Percentiles rank a stretch among this genome's conserved stretches.
These are phyloP conservation scores for Moelleriella libera DNA, from an alignment of 2,329 filamentous ascomycete genomes.

Conservation along the genomic window DNA sequence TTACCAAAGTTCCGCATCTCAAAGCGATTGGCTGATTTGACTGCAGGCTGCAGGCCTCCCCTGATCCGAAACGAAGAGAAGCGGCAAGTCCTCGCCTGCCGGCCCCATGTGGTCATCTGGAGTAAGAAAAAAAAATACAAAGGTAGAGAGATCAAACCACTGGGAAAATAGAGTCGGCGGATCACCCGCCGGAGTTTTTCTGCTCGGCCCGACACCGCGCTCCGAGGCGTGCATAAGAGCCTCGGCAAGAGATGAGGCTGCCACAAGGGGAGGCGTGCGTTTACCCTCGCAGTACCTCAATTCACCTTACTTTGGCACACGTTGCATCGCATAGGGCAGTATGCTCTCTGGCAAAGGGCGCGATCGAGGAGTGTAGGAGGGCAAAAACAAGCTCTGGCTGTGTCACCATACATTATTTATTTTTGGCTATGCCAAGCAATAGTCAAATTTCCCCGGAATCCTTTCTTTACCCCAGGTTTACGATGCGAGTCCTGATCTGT, in stretches of 20 bases:
- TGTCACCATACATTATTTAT: not conserved
- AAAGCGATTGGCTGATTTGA: not conserved
- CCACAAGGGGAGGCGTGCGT: not conserved
- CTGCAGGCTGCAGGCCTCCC: not conserved
- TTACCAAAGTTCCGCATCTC: not conserved
- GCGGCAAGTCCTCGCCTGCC: not conserved
- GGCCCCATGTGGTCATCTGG: not conserved
- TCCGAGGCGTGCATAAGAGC: not conserved
- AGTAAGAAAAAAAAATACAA: not conserved
- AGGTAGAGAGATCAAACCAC: not conserved
- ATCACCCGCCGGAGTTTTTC: not conserved
- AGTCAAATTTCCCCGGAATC: not conserved
- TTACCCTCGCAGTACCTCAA: not conserved
- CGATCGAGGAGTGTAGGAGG: not conserved
- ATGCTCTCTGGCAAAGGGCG: not conserved
- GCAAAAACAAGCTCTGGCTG: not conserved
- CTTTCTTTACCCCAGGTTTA: not conserved
- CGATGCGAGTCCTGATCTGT: not conserved
- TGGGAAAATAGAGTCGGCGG: not conserved
- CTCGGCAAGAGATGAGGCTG: not conserved
- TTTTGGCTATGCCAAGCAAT: not conserved
- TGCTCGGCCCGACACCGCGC: not conserved
- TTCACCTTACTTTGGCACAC: not conserved
- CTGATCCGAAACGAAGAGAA: not conserved
- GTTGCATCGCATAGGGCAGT: not conserved